Evolutionary conservation across 169 alveolate genomes (phyloP).

Genomic region (Cryptosporidium muris): DNA sequence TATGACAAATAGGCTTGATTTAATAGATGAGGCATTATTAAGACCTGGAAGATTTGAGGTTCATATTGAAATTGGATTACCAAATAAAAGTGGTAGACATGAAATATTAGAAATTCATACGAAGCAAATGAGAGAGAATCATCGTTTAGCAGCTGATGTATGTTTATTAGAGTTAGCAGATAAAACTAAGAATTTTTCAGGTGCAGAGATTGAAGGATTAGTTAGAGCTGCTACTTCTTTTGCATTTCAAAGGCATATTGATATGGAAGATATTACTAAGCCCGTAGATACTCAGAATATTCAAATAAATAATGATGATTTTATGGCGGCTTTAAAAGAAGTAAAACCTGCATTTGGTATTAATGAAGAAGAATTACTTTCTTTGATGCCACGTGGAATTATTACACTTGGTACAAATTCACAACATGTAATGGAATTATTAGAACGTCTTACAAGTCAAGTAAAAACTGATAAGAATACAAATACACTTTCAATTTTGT

Average conservation of each 20-base stretch:
- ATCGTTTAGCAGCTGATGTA: constrained; percentile 84
- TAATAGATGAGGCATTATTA: constrained; percentile 98
- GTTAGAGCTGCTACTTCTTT: constrained; percentile 93
- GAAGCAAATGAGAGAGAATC: constrained; percentile 88
- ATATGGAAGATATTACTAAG: constrained; percentile 77
- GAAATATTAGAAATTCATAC: constrained; percentile 98
- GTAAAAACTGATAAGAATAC: constrained; percentile 69
- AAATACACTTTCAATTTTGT: constrained; percentile 86
- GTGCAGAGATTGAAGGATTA: constrained; percentile 98
- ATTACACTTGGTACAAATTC: constrained; percentile 38
- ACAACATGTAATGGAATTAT: constrained; percentile 11
- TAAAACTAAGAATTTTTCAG: constrained; percentile 96
- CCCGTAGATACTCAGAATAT: constrained; percentile 78
- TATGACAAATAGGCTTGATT: constrained; percentile 98
- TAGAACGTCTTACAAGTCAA: constrained; percentile 56
- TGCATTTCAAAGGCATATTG: constrained; percentile 91
- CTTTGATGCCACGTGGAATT: constrained; percentile 73
- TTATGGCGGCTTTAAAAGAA: constrained; percentile 92
- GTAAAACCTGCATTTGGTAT: constrained; percentile 97
- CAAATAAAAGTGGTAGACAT: constrained; percentile 96
- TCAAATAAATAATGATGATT: constrained; percentile 89
- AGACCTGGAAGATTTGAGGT: constrained; percentile 99
- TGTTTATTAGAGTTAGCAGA: constrained; percentile 90
- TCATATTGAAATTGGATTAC: constrained; percentile 97
- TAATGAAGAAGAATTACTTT: constrained; percentile 84